Base-by-base conservation (phyloP, 2,329 filamentous ascomycete species). In the Colletotrichum sansevieriae region DNA sequence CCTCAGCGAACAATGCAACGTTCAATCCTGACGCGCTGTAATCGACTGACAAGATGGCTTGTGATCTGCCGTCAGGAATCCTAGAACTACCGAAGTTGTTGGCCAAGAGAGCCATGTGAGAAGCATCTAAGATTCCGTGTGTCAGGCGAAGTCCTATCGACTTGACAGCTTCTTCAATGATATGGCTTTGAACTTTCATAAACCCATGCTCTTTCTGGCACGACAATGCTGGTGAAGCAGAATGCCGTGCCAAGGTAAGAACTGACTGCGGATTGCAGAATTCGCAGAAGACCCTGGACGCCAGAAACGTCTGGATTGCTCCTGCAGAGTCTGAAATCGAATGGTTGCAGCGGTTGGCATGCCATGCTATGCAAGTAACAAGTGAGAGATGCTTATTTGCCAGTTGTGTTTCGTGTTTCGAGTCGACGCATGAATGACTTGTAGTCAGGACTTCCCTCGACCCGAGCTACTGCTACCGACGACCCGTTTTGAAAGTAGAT, bases 401-500 rank as follows among this genome's bases (percentile, higher is more conserved):
- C 10, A 0, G 6, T 9, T 0, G 39, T 15, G 12, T 12, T 15
- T 5, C 8, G 4, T 8, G 29, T 20, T 1, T 25, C n/a, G 10
- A 1, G 3, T 46, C 54, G 46, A 11, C 39, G 63, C 63, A 59
- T 46, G 4, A 65, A 60, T 15, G 63, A 37, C 46, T 55, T 65
- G 46, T 65, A 65, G 4, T 13, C 37, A 1, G 35, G 37, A 39
- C 39, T 61, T 33, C 63, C 63, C 29, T 66, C 57, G 3, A 66
- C 25, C 37, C 13, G 46, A 5, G 56, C 49, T 3, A 66, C 29
- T 29, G 43, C 20, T 18, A 55, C 46, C 11, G 12, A n/a, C 3
- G 63, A 47, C 3, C 35, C 33, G 12, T 66, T 66, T 12, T 43
- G 8, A 39, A 61, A 61, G 47, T 61, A 66, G 13, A 66, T 49